These are phyloP conservation scores for Nemania abortiva DNA, from an alignment of 2,329 filamentous ascomycete species.

Conservation along the genomic window DNA sequence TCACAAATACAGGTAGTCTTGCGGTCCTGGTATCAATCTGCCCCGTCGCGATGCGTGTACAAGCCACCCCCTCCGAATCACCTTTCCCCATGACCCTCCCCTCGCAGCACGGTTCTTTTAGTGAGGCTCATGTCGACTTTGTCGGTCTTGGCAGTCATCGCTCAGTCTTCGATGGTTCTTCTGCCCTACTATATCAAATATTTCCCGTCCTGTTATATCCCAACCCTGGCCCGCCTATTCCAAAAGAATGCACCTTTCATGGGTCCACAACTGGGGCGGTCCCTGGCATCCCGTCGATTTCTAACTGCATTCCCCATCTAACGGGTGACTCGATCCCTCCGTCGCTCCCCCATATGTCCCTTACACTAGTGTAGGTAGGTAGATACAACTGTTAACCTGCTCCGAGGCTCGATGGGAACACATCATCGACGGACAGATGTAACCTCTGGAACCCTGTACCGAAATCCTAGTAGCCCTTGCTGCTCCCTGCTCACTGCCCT, in stretches of 20 bases:
- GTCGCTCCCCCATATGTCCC: conserved; percentile 50
- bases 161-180: conserved; percentile 42
- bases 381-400: conserved; percentile 45
- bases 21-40: conserved; percentile 34
- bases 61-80: conserved; percentile 54
- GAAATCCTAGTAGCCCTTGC: conserved; percentile 53
- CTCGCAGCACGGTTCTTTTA: conserved; percentile 35
- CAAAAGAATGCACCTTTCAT: conserved; percentile 49
- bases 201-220: conserved; percentile 50
- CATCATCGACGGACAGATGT: conserved; percentile 59
- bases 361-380: conserved; percentile 40
- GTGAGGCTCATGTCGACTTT: conserved; percentile 39
- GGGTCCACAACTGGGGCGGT: conserved; percentile 49
- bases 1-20: conserved; percentile 16
- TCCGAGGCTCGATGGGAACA: conserved; percentile 52
- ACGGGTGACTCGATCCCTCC: conserved; percentile 40
- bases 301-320: conserved; percentile 49
- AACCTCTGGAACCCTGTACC: conserved; percentile 54
- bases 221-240: conserved; percentile 48
- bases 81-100: conserved; percentile 24
- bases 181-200: conserved; percentile 50
- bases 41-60: conserved; percentile 39
- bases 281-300: conserved; percentile 51
- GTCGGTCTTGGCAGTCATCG: conserved; percentile 32
- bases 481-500: conserved; percentile 47